These are phyloP conservation scores for Epipyxis sp. DNA, from an alignment of 108 stramenopile species.

Conservation along the genomic window DNA sequence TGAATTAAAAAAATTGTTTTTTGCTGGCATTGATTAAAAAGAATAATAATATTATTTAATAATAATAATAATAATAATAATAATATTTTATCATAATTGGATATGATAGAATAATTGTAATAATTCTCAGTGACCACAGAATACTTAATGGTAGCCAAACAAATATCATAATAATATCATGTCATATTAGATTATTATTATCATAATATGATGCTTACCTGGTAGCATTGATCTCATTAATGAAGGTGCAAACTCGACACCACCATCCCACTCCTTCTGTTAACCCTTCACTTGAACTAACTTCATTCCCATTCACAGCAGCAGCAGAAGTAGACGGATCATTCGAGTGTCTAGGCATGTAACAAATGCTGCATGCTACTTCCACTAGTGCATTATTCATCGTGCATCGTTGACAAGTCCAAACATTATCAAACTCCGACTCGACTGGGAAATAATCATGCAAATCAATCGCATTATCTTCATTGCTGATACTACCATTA, in stretches of 20 bases:
- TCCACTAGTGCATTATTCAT: background rate
- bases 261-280: background rate
- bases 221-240: background rate
- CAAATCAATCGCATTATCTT: no score
- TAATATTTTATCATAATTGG: background rate
- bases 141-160: no score
- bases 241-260: slow-evolving; percentile 28
- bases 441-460: no score
- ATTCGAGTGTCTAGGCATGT: background rate
- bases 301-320: background rate
- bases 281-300: background rate
- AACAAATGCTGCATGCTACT: background rate
- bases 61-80: no score
- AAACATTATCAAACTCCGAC: background rate
- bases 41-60: no score
- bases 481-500: no score
- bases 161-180: no score
- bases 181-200: no score
- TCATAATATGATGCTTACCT: background rate
- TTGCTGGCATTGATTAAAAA: no score
- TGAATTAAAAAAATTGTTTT: no score
- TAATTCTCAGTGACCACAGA: no score
- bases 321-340: no score
- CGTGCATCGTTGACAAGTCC: background rate
- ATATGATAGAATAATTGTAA: background rate